Conservation (phyloP, 306 rosid genomes). For the Trifolium pratense region DNA sequence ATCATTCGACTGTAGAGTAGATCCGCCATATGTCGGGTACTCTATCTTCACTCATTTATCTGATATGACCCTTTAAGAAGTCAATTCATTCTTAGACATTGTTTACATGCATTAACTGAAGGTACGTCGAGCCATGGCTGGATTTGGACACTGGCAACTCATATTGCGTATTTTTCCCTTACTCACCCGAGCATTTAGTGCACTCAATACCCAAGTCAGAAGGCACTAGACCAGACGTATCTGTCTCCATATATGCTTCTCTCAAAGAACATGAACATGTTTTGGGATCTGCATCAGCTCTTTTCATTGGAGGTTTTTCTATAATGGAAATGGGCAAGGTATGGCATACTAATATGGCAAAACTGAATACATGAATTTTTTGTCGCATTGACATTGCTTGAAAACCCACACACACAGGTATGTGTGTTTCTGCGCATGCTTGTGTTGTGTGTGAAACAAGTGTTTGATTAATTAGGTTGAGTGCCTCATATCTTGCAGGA, state of each 20-base stretch:
- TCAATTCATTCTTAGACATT: constrained; percentile 33
- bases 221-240: constrained; percentile 72
- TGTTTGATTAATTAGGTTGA: constrained; percentile 35
- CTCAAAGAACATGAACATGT: constrained; percentile 60
- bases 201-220: constrained; percentile 67
- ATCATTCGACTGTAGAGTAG: constrained; percentile 76
- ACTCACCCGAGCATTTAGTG: constrained; percentile 88
- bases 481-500: constrained; percentile 14
- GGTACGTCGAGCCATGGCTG: constrained; percentile 87
- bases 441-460: background rate
- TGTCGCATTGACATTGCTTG: constrained; percentile 4
- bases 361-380: constrained; percentile 19
- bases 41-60: constrained; percentile 33
- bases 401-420: background rate
- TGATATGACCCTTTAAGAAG: constrained; percentile 21
- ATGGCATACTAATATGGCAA: constrained; percentile 27
- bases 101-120: constrained; percentile 46
- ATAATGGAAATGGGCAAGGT: constrained; percentile 77
- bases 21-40: constrained; percentile 93
- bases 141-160: constrained; percentile 72
- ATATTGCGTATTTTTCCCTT: constrained; percentile 89
- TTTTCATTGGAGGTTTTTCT: constrained; percentile 90
- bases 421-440: background rate
- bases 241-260: constrained; percentile 70
- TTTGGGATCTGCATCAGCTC: constrained; percentile 80